Base-by-base conservation (phyloP, 2,329 filamentous ascomycete species). In the Fusarium lateritium region DNA sequence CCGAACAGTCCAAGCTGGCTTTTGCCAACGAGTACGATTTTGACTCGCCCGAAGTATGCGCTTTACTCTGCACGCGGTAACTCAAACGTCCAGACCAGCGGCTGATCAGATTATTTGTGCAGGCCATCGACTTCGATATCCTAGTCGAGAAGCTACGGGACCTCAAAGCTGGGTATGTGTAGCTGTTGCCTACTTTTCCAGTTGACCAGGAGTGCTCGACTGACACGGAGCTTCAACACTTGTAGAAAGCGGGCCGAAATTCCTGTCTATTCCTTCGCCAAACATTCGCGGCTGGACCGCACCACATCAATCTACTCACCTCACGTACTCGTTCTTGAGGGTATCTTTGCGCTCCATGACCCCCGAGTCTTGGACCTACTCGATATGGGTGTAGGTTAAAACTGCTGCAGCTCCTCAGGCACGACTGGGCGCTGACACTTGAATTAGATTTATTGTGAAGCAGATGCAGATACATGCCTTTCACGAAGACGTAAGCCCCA, bases 21-120 rank as follows among this genome's bases (percentile, higher is more conserved):
- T 97, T 98, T 80, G 83, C 83, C 62, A 98, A 97, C 77, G 94
- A 98, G 77, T 97, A 93, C 79, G 96, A 99, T 77, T 98, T 99
- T 81, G 96, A 99, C 79, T 91, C 94, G 10, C 96, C 96, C 15
- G 89, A 94, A 70, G 87, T 88, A 80, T 74, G 78, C 46, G 8
- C 17, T 47, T 28, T 44, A 21, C 17, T 60, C n/a, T 34, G 9
- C 24, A 21, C 49, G 50, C 45, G 6, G 50, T 31, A 31, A 38
- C 22, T 49, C 33, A 19, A 15, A 14, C 49, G 42, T 33, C 21
- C 31, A 42, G 21, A 45, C 51, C n/a, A 56, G 19, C 45, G 26
- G 24, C 54, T 66, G 39, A 66, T 52, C 4, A 53, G 28, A 26
- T 40, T 40, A 21, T 31, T 24, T 45, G 19, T 39, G 39, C 55